phyloP scores from a whole-genome alignment of 1,284 basidiomycete genomes.

The Phenoliferia sp. region DNA sequence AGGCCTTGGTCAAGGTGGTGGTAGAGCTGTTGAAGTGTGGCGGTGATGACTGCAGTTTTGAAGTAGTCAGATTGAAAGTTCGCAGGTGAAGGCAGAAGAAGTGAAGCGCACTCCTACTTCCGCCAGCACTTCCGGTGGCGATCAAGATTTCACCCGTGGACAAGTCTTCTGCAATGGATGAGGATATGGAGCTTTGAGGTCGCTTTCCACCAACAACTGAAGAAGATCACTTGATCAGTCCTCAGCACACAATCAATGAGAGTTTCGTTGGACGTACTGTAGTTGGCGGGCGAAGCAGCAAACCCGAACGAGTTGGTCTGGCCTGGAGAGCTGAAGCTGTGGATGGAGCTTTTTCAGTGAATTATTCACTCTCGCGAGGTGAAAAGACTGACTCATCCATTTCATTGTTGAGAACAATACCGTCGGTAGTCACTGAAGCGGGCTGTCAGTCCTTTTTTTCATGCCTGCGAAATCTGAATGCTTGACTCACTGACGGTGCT shows the following conservation, averaged over 20 bases:
- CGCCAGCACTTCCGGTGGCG: slow-evolving; percentile 44
- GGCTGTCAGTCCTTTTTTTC: too few relatives aligned
- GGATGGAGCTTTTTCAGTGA: too few relatives aligned
- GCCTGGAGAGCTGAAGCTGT: slow-evolving; percentile 38
- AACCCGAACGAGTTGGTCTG: slow-evolving; percentile 44
- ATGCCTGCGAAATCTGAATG: too few relatives aligned
- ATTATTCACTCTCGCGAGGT: too few relatives aligned
- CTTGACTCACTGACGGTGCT: not conserved
- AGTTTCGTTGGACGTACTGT: slow-evolving; percentile 3
- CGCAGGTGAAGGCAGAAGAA: not conserved
- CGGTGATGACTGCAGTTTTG: slow-evolving; percentile 44
- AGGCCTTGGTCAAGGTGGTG: slow-evolving; percentile 39
- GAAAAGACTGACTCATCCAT: slow-evolving; percentile 41
- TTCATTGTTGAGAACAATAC: slow-evolving; percentile 41
- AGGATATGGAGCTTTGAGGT: slow-evolving; percentile 43
- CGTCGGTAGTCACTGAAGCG: slow-evolving; percentile 35
- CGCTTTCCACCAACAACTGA: slow-evolving; percentile 42
- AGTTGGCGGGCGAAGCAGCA: slow-evolving; percentile 43
- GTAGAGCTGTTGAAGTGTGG: slow-evolving; percentile 43
- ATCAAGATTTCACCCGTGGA: slow-evolving; percentile 41
- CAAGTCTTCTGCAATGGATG: slow-evolving; percentile 42
- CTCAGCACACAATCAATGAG: too few relatives aligned
- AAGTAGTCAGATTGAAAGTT: slow-evolving; percentile 1
- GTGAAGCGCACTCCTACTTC: slow-evolving; percentile 14
- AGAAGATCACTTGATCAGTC: too few relatives aligned